phyloP scores from a whole-genome alignment of 2,329 filamentous ascomycete genomes.

The Ophiostoma himal-ulmi region DNA sequence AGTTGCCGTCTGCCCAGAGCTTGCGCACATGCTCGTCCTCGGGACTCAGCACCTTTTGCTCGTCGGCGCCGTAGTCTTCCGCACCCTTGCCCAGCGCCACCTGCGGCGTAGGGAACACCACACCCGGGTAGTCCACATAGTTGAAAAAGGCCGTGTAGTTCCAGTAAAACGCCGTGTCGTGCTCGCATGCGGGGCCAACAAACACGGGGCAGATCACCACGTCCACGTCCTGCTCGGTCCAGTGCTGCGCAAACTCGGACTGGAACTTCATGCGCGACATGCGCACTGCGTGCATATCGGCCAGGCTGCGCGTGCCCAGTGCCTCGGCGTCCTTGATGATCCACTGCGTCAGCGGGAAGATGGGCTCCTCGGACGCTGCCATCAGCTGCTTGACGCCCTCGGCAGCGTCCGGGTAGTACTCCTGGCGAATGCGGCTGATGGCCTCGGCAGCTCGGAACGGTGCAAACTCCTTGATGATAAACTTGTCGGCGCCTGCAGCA shows the following conservation, averaged over 20 bases:
- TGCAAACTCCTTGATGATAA: conserved; percentile 18
- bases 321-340: conserved; percentile 15
- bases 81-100: conserved; percentile 10
- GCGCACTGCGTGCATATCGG: conserved; percentile 12
- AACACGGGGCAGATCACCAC: conserved; percentile 9
- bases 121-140: conserved; percentile 14
- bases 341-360: conserved; percentile 13
- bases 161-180: conserved; percentile 10
- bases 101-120: conserved; percentile 2
- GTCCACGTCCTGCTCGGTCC: conserved; percentile 13
- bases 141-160: conserved; percentile 15
- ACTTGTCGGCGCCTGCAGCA: conserved; percentile 45
- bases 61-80: conserved; percentile 1
- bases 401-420: conserved; percentile 13
- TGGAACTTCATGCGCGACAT: conserved; percentile 12
- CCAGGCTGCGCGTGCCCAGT: conserved; percentile 4
- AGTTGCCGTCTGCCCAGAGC: conserved; percentile 9
- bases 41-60: conserved; percentile 2
- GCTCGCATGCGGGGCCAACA: conserved; percentile 12
- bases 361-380: conserved; percentile 7
- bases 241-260: conserved; percentile 13
- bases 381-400: neutral
- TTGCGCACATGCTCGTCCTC: conserved; percentile 14
- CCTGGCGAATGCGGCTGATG: conserved; percentile 5
- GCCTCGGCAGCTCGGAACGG: conserved; percentile 9